phyloP scores from a whole-genome alignment of 192 early-diverging fungal genomes.

The Cetraspora pellucida region DNA sequence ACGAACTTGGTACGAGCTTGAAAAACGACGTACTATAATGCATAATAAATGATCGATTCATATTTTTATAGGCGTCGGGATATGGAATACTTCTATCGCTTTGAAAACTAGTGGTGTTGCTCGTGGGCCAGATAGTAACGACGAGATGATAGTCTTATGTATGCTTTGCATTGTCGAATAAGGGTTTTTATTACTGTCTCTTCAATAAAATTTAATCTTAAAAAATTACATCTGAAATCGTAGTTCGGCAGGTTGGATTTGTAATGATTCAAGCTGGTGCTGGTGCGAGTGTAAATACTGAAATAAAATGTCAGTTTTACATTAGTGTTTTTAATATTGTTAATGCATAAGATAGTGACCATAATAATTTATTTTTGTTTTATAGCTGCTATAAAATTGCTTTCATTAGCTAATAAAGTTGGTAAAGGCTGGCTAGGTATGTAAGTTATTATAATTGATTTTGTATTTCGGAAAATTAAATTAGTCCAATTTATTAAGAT shows the following conservation, averaged over 20 bases:
- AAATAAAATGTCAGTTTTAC: constrained; percentile 6
- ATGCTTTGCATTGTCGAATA: neutral
- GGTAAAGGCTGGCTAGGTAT: constrained; percentile 31
- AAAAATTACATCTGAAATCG: neutral
- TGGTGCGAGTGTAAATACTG: neutral
- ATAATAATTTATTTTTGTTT: neutral
- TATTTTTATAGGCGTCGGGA: neutral
- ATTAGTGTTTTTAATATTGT: neutral
- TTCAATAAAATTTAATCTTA: neutral
- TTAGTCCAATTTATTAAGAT: neutral
- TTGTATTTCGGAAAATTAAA: neutral
- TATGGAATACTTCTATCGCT: constrained; percentile 31
- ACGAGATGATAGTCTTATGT: constrained; percentile 21
- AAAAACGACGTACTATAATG: neutral
- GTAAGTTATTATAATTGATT: neutral
- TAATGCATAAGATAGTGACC: neutral
- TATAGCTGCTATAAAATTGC: constrained; percentile 21
- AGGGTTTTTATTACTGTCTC: neutral
- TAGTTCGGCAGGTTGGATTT: constrained; percentile 30
- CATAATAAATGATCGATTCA: neutral
- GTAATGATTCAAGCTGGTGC: constrained; percentile 17
- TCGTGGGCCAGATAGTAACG: neutral
- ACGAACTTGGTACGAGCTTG: constrained; percentile 4
- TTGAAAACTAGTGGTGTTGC: constrained; percentile 1
- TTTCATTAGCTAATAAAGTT: constrained; percentile 27